A percentile compares a stretch with the other conserved stretches of the same genome.
These are phyloP conservation scores for Gomphus bonarii DNA, from an alignment of 1,284 basidiomycete species.

Conservation along the genomic window DNA sequence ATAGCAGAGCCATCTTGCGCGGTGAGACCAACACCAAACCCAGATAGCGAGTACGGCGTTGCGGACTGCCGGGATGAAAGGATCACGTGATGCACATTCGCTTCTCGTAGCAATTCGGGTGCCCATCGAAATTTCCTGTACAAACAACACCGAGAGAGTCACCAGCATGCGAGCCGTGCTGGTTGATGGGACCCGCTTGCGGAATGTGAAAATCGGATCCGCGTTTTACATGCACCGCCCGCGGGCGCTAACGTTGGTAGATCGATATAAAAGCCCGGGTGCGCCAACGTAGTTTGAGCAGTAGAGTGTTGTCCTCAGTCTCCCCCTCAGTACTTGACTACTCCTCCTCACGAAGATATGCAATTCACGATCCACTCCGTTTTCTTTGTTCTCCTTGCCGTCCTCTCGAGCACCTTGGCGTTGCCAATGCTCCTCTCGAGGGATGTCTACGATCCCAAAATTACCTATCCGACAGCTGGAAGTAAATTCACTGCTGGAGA, in stretches of 20 bases:
- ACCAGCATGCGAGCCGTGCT: neutral
- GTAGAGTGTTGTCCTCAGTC: neutral
- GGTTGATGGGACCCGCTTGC: neutral
- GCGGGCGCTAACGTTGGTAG: neutral
- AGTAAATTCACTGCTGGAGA: slow-evolving; percentile 28
- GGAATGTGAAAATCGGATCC: neutral
- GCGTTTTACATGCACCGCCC: neutral
- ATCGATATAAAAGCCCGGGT: neutral
- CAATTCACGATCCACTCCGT: neutral
- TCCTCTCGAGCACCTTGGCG: neutral
- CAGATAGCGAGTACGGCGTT: neutral
- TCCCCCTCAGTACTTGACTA: neutral
- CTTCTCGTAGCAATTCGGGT: neutral
- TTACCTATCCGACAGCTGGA: slow-evolving; percentile 27
- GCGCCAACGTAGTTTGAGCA: neutral
- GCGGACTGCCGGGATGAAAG: neutral
- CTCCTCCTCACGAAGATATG: neutral
- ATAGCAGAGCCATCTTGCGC: neutral
- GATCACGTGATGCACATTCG: neutral
- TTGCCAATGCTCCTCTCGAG: neutral
- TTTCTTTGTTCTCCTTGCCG: neutral
- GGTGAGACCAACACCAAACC: neutral
- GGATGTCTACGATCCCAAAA: slow-evolving; percentile 33
- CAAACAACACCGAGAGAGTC: neutral
- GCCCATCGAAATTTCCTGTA: neutral